A percentile compares a stretch with the other conserved stretches of the same genome.
Conservation (phyloP, 306 rosid species). For the Corylus heterophylla region DNA sequence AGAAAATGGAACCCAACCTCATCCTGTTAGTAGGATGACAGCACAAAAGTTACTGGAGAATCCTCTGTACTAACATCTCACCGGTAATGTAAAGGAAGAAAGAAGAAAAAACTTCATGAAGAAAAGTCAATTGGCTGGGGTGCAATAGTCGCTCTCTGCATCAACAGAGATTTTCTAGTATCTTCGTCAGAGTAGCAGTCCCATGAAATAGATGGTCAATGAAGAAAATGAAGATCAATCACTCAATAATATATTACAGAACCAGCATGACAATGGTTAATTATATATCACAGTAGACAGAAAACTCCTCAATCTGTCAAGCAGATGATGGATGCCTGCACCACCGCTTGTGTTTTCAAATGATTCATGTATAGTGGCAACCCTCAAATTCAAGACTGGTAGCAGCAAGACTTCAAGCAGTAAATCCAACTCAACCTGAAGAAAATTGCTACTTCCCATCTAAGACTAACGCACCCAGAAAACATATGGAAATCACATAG, state of each 20-base stretch:
- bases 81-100: neutral
- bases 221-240: neutral
- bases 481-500: too few species aligned
- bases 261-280: too few species aligned
- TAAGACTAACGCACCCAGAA: too few species aligned
- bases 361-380: too few species aligned
- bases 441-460: too few species aligned
- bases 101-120: neutral
- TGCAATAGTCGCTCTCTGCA: neutral
- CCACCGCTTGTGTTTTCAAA: too few species aligned
- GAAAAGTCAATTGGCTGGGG: neutral
- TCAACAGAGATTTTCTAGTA: neutral
- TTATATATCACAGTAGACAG: too few species aligned
- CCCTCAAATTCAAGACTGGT: too few species aligned
- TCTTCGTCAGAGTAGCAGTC: neutral
- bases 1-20: neutral
- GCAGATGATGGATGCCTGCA: neutral
- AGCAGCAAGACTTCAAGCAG: too few species aligned
- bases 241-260: too few species aligned
- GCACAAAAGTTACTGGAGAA: too few species aligned
- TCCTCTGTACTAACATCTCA: neutral
- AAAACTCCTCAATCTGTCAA: neutral
- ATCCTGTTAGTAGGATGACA: neutral
- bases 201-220: neutral
- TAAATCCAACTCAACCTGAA: too few species aligned